Evolutionary conservation across 306 rosid species (phyloP).

Genomic region (Amphicarpaea edgeworthii): DNA sequence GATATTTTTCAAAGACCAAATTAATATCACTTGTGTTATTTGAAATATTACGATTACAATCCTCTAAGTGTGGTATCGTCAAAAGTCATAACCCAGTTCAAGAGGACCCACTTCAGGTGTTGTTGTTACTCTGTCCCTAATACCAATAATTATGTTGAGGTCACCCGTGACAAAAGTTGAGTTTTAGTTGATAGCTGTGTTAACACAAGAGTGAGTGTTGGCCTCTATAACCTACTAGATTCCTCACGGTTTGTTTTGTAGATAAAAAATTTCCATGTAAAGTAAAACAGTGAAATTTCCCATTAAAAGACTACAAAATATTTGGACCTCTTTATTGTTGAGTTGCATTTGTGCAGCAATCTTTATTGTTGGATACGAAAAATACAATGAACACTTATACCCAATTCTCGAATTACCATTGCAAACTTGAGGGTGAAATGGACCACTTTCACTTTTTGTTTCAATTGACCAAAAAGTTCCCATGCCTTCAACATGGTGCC

Average conservation of each 20-base stretch:
- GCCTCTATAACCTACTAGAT: slow-evolving; percentile 2
- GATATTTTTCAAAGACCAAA: background rate
- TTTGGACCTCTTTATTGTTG: background rate
- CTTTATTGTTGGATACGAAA: background rate
- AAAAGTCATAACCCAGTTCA: slow-evolving; percentile 5
- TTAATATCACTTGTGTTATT: background rate
- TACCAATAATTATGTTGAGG: slow-evolving; percentile 26
- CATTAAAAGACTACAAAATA: background rate
- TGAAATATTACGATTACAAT: background rate
- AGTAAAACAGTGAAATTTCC: background rate
- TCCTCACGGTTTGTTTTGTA: background rate
- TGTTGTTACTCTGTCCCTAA: slow-evolving; percentile 29
- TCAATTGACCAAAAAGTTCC: background rate
- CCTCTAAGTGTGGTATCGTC: background rate
- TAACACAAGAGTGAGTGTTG: background rate
- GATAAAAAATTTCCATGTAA: background rate
- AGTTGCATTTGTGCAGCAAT: background rate
- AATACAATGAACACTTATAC: background rate
- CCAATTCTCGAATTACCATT: background rate
- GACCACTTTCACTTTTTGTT: slow-evolving; percentile 1
- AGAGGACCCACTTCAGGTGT: slow-evolving; percentile 5
- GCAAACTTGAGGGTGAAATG: background rate
- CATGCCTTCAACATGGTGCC: background rate
- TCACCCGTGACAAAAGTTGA: slow-evolving; percentile 17
- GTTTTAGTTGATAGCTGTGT: background rate